Evolutionary conservation across 768 basidiomycete species (phyloP), one percentile per base, ranked within the genome.

Genomic region (Rhodotorula diobovata): DNA sequence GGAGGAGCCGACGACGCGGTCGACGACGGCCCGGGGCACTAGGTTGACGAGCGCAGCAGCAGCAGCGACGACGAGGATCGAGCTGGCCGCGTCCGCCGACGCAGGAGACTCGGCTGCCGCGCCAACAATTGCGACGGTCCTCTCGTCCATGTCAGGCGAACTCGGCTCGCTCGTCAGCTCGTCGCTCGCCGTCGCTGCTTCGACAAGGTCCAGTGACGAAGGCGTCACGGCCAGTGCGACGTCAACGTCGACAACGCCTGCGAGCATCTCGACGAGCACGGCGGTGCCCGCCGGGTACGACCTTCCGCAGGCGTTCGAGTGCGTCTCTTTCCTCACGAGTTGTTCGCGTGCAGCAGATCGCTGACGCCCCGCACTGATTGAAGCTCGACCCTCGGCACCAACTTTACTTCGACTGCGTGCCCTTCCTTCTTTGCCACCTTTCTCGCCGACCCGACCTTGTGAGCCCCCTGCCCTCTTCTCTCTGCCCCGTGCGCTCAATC

Each of bases 391-490:
- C 78, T 92, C 61, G 81, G 85, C 25, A 79, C 83, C 54, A 89
- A 90, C 79, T 91, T 90, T 77, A 86, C 88, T 25, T 86, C 86
- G 45, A 73, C 80, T 23, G 79, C 83, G 56, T 94, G 91, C 77
- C 84, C 85, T 59, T 82, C 83, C 55, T 93, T 91, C 80, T 89
- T 93, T 79, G 73, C 81, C 25, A 90, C 89, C 71, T 91, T 93
- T 87, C 89, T 89, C 0, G 68, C 72, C 18, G 62, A 70, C 82
- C 81, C 72, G 83, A 80, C 20, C 89, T 90, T 89, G 73, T 65
- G 54, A 32, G 54, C 34, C 23, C 8, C 20, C 16, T 2, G 18
- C 83, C 83, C 46, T 45, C 64, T 67, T 62, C 71, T 56, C 41
- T 41, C 53, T 32, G 70, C 28, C 45, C 6, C 15, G 45, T 46